Base-by-base conservation (phyloP, 2,329 filamentous ascomycete species). In the Pestalotiopsis sp. region DNA sequence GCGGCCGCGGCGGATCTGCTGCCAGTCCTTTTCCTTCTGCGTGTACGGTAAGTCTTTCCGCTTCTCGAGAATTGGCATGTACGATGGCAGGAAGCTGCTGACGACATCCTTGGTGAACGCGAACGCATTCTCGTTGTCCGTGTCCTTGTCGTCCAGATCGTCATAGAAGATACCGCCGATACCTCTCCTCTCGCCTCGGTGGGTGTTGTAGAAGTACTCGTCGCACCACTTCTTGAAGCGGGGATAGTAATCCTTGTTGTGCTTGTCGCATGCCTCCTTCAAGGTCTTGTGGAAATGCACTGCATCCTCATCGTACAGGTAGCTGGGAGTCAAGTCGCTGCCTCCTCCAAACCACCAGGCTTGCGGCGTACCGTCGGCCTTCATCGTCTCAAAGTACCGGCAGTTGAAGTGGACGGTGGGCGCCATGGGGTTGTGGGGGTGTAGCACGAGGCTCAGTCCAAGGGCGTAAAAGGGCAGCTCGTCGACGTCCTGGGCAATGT, bases 291-390 rank as follows among this genome's bases (percentile, higher is more conserved):
- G 96, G 88, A 99, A 99, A 81, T 98, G 95, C 68, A 97, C 93
- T 49, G 93, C 95, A 79, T 99, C 96, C 80, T 99, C 96, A 74
- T 98, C 95, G 81, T 97, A 98, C 39, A 99, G 88, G 79, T 98
- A 99, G 52, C 88, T 90, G 0, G 96, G 96, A 13, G 96, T 99
- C 73, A 99, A 82, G 81, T 99, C 96, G 66, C 93, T 95, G 68
- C 96, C 96, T 64, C 96, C 96, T 72, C 96, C 96, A 76, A 97
- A 99, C 96, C 96, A 99, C 95, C 96, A 99, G 7, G 94, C 92
- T 72, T 95, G 94, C 65, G 86, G 91, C 72, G 86, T 92, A 58
- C 93, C 94, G 74, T 95, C 92, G 9, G 92, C 88, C 75, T 95
- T 92, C 70, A 93, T 92, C 1, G 96, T 99, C 84, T 99, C 96